phyloP scores from a whole-genome alignment of 805 yeast genomes.

The Yarrowia osloensis region DNA sequence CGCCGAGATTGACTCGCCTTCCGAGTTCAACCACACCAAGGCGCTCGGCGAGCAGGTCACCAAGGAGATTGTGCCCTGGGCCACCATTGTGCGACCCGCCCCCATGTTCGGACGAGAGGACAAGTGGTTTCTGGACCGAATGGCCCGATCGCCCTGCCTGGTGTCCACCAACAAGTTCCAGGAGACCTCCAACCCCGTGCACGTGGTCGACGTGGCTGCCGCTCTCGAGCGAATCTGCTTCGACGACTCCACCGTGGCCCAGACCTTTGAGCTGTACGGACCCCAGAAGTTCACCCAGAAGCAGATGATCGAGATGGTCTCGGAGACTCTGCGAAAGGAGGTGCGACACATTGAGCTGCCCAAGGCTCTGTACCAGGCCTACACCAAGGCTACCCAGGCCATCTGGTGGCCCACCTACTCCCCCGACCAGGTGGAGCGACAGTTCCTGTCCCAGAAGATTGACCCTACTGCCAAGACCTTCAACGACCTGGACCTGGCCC shows the following conservation, averaged over 20 bases:
- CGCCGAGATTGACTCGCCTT: slow-evolving; percentile 66
- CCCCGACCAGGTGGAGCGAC: slow-evolving; percentile 75
- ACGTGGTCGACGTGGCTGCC: slow-evolving; percentile 72
- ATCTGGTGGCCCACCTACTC: slow-evolving; percentile 54
- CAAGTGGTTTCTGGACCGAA: slow-evolving; percentile 57
- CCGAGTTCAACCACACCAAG: slow-evolving; percentile 76
- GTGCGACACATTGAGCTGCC: slow-evolving; percentile 47
- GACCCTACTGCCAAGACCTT: slow-evolving; percentile 65
- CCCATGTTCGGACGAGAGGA: slow-evolving; percentile 79
- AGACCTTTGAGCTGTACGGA: slow-evolving; percentile 73
- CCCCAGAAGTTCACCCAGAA: slow-evolving; percentile 61
- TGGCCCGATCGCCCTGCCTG: slow-evolving; percentile 58
- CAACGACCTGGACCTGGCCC: slow-evolving; percentile 63
- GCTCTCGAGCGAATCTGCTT: slow-evolving; percentile 77
- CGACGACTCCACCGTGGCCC: slow-evolving; percentile 78
- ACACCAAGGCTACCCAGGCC: slow-evolving; percentile 45
- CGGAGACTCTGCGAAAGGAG: slow-evolving; percentile 55
- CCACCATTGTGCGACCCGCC: slow-evolving; percentile 84
- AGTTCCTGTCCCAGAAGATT: slow-evolving; percentile 63
- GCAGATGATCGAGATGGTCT: slow-evolving; percentile 71
- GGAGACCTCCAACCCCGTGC: slow-evolving; percentile 69
- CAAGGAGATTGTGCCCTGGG: slow-evolving; percentile 64
- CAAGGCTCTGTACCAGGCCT: slow-evolving; percentile 44
- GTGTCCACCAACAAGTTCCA: slow-evolving; percentile 67
- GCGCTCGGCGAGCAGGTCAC: slow-evolving; percentile 76